These are phyloP conservation scores for Schrenkiella parvula DNA, from an alignment of 345 rosid species.

Conservation along the genomic window DNA sequence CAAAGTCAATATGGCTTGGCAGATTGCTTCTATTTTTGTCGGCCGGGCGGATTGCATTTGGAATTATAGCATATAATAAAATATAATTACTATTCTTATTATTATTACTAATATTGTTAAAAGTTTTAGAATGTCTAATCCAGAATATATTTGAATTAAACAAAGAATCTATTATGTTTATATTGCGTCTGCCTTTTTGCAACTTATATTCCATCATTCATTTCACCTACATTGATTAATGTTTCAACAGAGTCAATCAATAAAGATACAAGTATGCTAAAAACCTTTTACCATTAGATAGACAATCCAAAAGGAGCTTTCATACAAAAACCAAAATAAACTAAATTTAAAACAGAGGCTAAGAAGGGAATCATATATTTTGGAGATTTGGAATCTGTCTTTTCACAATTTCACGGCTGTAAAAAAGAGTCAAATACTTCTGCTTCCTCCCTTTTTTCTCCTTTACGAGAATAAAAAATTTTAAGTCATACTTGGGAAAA, in stretches of 20 bases:
- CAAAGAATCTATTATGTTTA: neutral
- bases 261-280: neutral
- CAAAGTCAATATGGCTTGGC: too few relatives aligned
- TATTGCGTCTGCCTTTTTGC: neutral
- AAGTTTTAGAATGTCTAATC: too few relatives aligned
- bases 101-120: too few relatives aligned
- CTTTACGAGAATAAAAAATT: neutral
- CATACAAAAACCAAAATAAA: neutral
- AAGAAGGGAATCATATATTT: constrained; percentile 8
- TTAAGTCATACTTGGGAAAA: neutral
- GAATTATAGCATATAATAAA: too few relatives aligned
- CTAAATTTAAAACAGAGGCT: neutral
- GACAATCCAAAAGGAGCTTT: neutral
- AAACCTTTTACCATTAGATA: neutral
- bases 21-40: too few relatives aligned
- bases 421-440: neutral
- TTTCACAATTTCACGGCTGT: constrained; percentile 16
- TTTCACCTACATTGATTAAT: neutral
- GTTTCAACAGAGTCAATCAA: neutral
- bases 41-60: too few relatives aligned
- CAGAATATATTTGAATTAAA: neutral
- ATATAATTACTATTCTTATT: too few relatives aligned
- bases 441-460: neutral
- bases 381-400: constrained; percentile 15
- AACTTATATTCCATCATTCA: neutral